Evolutionary conservation across 75 land plant genomes (phyloP).

Genomic region (Selaginella tamariscina): DNA sequence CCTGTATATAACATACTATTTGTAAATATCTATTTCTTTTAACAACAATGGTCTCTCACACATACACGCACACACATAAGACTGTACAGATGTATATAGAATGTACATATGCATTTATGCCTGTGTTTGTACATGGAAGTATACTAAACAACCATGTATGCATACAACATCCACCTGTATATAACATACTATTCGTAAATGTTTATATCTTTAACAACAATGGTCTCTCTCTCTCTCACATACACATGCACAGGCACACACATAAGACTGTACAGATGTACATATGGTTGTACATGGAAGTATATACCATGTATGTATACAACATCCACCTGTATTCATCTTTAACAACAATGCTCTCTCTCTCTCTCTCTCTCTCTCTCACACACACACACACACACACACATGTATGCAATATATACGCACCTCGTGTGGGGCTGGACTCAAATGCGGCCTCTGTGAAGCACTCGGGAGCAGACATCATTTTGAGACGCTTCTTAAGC

Average conservation of each 20-base stretch:
- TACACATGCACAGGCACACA: conserved; percentile 15
- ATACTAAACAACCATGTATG: too few relatives aligned
- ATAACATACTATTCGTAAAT: too few relatives aligned
- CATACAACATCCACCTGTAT: too few relatives aligned
- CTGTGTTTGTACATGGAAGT: too few relatives aligned
- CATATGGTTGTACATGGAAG: background rate
- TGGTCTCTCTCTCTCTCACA: too few relatives aligned
- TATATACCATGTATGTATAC: background rate
- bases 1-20: too few relatives aligned
- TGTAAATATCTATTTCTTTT: too few relatives aligned
- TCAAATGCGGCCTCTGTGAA: conserved; percentile 31
- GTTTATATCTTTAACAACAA: too few relatives aligned
- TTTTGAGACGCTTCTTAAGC: conserved; percentile 24
- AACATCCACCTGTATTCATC: background rate
- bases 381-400: background rate
- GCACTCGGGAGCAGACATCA: conserved; percentile 14
- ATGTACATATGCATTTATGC: too few relatives aligned
- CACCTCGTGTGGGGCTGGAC: conserved; percentile 13
- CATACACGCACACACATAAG: too few relatives aligned
- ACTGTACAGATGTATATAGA: too few relatives aligned
- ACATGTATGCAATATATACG: background rate
- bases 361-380: background rate
- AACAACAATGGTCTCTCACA: too few relatives aligned
- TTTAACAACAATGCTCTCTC: background rate
- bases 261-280: conserved; percentile 9